Percentiles rank a stretch among this genome's conserved stretches.
These are phyloP conservation scores for Cyberlindnera subsufficiens DNA, from an alignment of 805 yeast species.

Conservation along the genomic window DNA sequence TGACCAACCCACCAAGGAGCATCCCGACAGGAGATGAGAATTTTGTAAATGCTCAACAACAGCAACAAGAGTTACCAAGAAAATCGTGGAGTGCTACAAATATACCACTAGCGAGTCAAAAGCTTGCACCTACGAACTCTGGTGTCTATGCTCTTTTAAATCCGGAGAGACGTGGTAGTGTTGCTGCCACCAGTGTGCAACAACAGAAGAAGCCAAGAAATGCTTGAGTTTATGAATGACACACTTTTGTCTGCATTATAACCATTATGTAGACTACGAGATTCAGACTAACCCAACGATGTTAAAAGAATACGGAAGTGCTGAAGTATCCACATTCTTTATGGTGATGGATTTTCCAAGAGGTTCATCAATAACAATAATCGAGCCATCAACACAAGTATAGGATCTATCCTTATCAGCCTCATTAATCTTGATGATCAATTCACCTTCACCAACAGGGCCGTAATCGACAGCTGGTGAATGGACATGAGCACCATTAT, in stretches of 20 bases:
- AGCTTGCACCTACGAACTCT: slow-evolving; percentile 5
- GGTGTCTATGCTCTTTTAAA: slow-evolving; percentile 23
- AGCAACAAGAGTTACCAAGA: slow-evolving; percentile 7
- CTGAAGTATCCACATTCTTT: slow-evolving; percentile 1
- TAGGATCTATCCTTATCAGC: slow-evolving; percentile 10
- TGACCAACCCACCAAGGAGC: slow-evolving; percentile 21
- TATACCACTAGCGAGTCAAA: slow-evolving; percentile 1
- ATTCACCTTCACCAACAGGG: background rate
- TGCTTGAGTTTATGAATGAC: background rate
- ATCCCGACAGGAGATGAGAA: slow-evolving; percentile 9
- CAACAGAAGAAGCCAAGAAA: slow-evolving; percentile 10
- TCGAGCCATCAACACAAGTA: slow-evolving; percentile 20
- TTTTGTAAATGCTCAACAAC: background rate
- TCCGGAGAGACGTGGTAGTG: slow-evolving; percentile 18
- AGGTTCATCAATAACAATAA: slow-evolving; percentile 13
- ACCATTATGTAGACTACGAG: background rate
- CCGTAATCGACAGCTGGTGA: slow-evolving; percentile 8
- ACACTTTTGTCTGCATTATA: no score
- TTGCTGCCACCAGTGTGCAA: slow-evolving; percentile 1
- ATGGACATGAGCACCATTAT: slow-evolving; percentile 12
- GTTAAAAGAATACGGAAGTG: slow-evolving; percentile 5
- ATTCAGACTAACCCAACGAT: slow-evolving; percentile 6
- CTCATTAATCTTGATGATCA: slow-evolving; percentile 9
- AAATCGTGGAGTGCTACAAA: slow-evolving; percentile 14
- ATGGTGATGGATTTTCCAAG: slow-evolving; percentile 16